Evolutionary conservation across 2,329 filamentous ascomycete genomes (phyloP), one percentile per base, ranked within the genome.

Genomic region (Aspergillus novoparasiticus): DNA sequence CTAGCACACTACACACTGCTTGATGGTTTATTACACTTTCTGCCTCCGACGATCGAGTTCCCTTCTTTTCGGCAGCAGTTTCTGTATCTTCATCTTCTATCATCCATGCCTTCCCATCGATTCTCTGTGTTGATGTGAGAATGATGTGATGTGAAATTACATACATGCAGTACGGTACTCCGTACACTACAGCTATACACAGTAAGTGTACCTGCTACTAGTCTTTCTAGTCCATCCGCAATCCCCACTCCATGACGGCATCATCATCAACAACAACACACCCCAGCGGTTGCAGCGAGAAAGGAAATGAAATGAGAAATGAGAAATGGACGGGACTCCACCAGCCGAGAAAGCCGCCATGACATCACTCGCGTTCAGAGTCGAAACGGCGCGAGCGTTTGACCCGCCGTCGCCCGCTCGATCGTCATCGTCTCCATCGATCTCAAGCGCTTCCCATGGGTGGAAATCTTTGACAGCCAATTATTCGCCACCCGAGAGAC

Each of bases 361-460:
- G 73, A 75, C 72, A 74, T 75, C 73, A 75, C 53, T 6, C 39
- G 12, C n/a, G 34, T 46, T 51, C 48, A 46, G n/a, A 28, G 59
- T 57, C 59, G 63, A 73, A 73, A 72, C 68, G 63, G 67, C 61
- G 69, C 64, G 70, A 72, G 69, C 67, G 70, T 69, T 74, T 72
- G 72, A 68, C 66, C 70, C 71, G 59, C 61, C 39, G 48, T 43
- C 61, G 61, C 59, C 65, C 63, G 65, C 61, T 67, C 63, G 69
- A 72, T 75, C 73, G 69, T 75, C 72, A 75, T 75, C 68, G 68
- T 68, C 71, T 69, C 71, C 71, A 73, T 66, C 71, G 69, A 73
- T 75, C 72, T 71, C 50, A 69, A 62, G 64, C 68, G 66, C 61
- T 59, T 64, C 66, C 72, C 73, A 71, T 64, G 72, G 71, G 62